Percentiles rank a stretch among this genome's conserved stretches.
Conservation (phyloP, 2,329 filamentous ascomycete genomes). For the Beauveria rudraprayagi region DNA sequence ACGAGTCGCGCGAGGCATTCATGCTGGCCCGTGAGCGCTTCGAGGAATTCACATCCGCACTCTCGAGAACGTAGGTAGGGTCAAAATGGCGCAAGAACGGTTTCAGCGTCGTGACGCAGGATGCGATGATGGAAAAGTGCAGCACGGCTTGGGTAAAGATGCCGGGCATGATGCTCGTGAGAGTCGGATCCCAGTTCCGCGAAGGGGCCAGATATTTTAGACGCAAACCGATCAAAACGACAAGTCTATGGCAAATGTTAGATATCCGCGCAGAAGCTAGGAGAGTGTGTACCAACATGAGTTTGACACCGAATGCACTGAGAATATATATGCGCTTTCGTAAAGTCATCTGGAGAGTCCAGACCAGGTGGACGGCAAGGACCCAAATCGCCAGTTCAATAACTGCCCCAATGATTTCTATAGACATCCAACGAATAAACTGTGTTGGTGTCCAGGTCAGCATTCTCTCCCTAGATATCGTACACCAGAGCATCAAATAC, state of each 20-base stretch:
- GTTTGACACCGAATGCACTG: not conserved
- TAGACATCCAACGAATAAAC: constrained; percentile 3
- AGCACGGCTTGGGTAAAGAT: constrained; percentile 1
- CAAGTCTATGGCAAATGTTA: not conserved
- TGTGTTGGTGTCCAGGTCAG: not conserved
- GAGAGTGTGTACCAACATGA: not conserved
- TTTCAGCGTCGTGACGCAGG: constrained; percentile 9
- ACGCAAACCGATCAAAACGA: not conserved
- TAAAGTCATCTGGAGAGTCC: constrained; percentile 8
- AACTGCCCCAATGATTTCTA: not conserved
- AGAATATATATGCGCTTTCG: constrained; percentile 10
- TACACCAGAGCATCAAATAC: not conserved
- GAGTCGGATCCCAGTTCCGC: not conserved
- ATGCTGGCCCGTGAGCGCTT: not conserved
- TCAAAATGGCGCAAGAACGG: constrained; percentile 14
- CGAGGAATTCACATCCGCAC: constrained; percentile 5
- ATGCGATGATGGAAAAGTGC: constrained; percentile 11
- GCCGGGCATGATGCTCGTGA: constrained; percentile 1
- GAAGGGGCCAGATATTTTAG: not conserved
- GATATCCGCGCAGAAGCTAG: not conserved
- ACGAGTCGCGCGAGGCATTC: constrained; percentile 2
- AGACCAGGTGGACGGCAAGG: not conserved
- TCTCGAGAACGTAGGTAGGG: constrained; percentile 11
- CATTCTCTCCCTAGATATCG: too few relatives aligned
- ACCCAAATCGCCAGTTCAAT: not conserved